phyloP scores from a whole-genome alignment of 495 filamentous ascomycete species.

The Hypoxylon perforatum region DNA sequence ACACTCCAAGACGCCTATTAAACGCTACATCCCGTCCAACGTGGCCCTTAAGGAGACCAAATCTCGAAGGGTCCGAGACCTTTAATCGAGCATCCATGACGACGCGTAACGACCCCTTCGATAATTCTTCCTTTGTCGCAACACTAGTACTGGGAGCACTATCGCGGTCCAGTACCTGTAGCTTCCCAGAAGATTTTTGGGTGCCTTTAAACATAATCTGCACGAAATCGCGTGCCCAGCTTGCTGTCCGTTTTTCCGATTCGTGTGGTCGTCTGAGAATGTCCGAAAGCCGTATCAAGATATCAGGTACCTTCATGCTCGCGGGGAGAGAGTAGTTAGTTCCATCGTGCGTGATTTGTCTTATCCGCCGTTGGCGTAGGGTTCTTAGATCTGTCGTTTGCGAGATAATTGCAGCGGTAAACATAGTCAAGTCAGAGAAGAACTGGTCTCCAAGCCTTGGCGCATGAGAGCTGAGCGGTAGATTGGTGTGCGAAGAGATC shows the following conservation, averaged over 20 bases:
- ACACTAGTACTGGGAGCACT: conserved; percentile 25
- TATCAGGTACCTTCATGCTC: conserved; percentile 55
- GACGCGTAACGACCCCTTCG: conserved; percentile 44
- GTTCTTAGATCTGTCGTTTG: conserved; percentile 57
- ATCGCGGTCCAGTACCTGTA: conserved; percentile 21
- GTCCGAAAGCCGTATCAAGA: conserved; percentile 57
- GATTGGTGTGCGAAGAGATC: conserved; percentile 46
- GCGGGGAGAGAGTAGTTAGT: conserved; percentile 42
- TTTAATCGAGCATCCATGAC: conserved; percentile 56
- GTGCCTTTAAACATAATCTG: conserved; percentile 64
- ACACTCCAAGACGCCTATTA: conserved; percentile 64
- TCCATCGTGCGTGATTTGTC: conserved; percentile 38
- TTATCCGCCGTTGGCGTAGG: conserved; percentile 52
- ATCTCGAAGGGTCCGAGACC: conserved; percentile 48
- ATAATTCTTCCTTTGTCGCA: conserved; percentile 25
- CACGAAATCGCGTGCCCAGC: conserved; percentile 67
- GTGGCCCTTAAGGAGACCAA: conserved; percentile 60
- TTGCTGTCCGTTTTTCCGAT: conserved; percentile 23
- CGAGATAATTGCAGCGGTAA: conserved; percentile 54
- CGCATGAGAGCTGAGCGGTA: conserved; percentile 52
- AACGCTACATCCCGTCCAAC: conserved; percentile 71
- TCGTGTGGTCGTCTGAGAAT: conserved; percentile 46
- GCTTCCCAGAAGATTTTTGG: conserved; percentile 26
- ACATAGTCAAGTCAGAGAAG: conserved; percentile 53
- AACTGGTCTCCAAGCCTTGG: conserved; percentile 50